These are phyloP conservation scores for Lagerstroemia speciosa DNA, from an alignment of 345 rosid genomes.

Conservation along the genomic window DNA sequence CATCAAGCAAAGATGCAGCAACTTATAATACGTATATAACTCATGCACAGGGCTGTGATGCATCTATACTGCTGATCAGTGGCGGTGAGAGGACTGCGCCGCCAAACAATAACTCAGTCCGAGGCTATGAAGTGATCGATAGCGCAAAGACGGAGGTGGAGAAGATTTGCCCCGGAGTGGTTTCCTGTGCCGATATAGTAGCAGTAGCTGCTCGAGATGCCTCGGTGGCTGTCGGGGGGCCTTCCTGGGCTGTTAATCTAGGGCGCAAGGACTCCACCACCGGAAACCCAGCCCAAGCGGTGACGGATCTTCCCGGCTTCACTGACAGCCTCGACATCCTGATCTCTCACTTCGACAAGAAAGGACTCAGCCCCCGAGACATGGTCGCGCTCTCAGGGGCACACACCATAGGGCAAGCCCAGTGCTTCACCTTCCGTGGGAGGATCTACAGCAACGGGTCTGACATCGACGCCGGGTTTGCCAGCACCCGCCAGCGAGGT, in stretches of 20 bases:
- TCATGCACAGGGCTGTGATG: slow-evolving; percentile 55
- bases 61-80: neutral
- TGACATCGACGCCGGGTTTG: slow-evolving; percentile 26
- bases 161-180: slow-evolving; percentile 40
- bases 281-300: slow-evolving; percentile 24
- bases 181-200: slow-evolving; percentile 56
- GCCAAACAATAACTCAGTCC: slow-evolving; percentile 5
- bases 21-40: too few relatives aligned
- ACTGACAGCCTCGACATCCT: slow-evolving; percentile 25
- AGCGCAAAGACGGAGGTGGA: slow-evolving; percentile 39
- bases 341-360: slow-evolving; percentile 26
- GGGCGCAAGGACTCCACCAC: slow-evolving; percentile 35
- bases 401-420: slow-evolving; percentile 40
- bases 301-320: slow-evolving; percentile 33
- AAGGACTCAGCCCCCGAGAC: slow-evolving; percentile 33
- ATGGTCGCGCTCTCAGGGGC: slow-evolving; percentile 45
- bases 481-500: slow-evolving; percentile 12
- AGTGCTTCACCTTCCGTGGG: slow-evolving; percentile 19
- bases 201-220: slow-evolving; percentile 56
- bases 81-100: neutral
- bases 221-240: slow-evolving; percentile 37
- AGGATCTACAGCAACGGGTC: slow-evolving; percentile 25
- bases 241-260: slow-evolving; percentile 31
- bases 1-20: too few relatives aligned
- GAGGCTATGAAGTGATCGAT: slow-evolving; percentile 45